These are phyloP conservation scores for Cytospora piceicola DNA, from an alignment of 2,329 filamentous ascomycete genomes.

Conservation along the genomic window DNA sequence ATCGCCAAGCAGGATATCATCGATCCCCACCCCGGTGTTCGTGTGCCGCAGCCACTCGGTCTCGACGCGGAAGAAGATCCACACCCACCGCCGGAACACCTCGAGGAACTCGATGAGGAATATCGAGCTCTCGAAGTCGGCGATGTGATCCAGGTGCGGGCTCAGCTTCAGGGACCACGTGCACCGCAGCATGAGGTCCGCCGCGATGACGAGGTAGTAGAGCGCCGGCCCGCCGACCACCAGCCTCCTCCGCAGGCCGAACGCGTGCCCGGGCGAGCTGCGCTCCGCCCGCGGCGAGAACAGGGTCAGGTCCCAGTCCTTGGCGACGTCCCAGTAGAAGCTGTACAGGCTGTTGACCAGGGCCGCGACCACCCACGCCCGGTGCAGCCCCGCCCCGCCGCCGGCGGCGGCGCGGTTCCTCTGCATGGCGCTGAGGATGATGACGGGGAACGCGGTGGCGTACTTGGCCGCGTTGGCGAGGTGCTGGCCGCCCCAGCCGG, in stretches of 20 bases:
- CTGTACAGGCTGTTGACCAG: constrained; percentile 86
- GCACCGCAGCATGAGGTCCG: constrained; percentile 82
- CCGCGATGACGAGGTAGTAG: constrained; percentile 79
- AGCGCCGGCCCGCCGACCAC: constrained; percentile 68
- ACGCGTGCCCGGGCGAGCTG: constrained; percentile 68
- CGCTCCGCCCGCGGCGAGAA: constrained; percentile 66
- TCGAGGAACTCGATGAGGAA: constrained; percentile 88
- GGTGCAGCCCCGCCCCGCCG: constrained; percentile 51
- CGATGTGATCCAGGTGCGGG: constrained; percentile 78
- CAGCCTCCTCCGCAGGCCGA: constrained; percentile 75
- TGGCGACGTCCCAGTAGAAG: constrained; percentile 98
- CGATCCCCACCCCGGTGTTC: constrained; percentile 60
- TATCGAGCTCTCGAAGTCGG: constrained; percentile 85
- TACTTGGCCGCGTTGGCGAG: constrained; percentile 95
- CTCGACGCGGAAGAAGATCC: constrained; percentile 96
- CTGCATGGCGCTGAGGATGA: constrained; percentile 77
- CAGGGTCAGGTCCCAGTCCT: constrained; percentile 94
- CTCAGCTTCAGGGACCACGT: constrained; percentile 91
- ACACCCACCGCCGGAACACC: constrained; percentile 87
- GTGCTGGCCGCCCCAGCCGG: constrained; percentile 82
- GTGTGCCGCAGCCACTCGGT: constrained; percentile 79
- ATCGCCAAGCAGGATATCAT: constrained; percentile 77
- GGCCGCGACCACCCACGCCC: constrained; percentile 71
- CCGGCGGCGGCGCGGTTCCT: constrained; percentile 56
- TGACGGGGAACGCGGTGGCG: constrained; percentile 89